These are phyloP conservation scores for Pseudogymnoascus sp. DNA, from an alignment of 2,329 filamentous ascomycete genomes.

Conservation along the genomic window DNA sequence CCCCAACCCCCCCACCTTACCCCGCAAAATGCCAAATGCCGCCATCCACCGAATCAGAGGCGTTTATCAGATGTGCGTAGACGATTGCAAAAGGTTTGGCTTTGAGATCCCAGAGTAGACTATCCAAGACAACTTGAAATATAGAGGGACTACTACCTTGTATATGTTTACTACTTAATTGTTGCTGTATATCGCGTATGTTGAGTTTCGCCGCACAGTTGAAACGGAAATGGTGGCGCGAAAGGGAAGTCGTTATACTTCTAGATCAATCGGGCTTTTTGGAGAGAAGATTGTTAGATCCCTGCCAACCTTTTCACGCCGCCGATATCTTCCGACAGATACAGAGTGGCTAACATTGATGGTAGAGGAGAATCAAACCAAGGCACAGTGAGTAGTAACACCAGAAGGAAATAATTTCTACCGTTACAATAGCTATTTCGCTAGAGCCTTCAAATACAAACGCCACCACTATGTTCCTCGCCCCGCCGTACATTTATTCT, in stretches of 20 bases:
- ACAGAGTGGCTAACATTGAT: background rate
- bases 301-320: background rate
- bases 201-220: too few relatives aligned
- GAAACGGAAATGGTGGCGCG: too few relatives aligned
- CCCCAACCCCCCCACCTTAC: too few relatives aligned
- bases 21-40: too few relatives aligned
- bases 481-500: background rate
- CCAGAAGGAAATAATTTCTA: background rate
- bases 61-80: too few relatives aligned
- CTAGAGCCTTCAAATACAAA: background rate
- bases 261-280: too few relatives aligned
- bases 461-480: background rate
- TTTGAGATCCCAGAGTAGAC: background rate
- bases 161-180: background rate
- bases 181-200: background rate
- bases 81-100: too few relatives aligned
- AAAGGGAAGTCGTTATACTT: too few relatives aligned
- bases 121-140: background rate
- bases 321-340: background rate
- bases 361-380: background rate
- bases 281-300: background rate
- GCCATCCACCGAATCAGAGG: too few relatives aligned
- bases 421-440: background rate
- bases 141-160: background rate
- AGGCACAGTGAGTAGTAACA: background rate